phyloP scores from a whole-genome alignment of 768 basidiomycete species.

The Lentinula lateritia region DNA sequence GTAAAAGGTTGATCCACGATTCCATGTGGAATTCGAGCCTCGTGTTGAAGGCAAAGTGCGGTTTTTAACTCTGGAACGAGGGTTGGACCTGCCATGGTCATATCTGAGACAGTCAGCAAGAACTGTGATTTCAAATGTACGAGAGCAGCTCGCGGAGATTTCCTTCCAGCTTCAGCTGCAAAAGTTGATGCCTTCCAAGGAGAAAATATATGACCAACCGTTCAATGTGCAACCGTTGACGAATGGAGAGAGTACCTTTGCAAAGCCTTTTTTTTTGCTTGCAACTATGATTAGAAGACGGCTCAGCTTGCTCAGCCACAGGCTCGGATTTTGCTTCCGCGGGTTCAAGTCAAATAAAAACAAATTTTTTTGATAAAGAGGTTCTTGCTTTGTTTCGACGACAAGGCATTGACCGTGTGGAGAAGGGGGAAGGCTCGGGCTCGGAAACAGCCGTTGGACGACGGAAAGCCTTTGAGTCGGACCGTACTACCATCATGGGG shows the following conservation, averaged over 20 bases:
- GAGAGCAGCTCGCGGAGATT: neutral
- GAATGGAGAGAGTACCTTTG: too few species aligned
- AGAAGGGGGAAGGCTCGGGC: neutral
- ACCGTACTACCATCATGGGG: constrained; percentile 2
- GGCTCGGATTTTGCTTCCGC: neutral
- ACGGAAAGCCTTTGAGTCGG: neutral
- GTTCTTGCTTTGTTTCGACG: neutral
- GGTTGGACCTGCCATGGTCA: neutral
- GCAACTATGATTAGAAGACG: neutral
- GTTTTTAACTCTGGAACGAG: constrained; percentile 2
- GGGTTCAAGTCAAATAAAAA: neutral
- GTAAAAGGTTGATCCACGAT: neutral
- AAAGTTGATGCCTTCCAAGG: neutral
- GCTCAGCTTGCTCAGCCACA: neutral
- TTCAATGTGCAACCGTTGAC: too few species aligned
- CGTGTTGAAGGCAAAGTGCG: constrained; percentile 13
- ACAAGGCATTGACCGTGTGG: neutral
- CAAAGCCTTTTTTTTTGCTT: too few species aligned
- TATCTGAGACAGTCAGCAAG: neutral
- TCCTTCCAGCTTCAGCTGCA: neutral
- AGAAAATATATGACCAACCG: neutral
- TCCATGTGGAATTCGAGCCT: neutral
- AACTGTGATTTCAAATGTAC: neutral
- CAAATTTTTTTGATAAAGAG: neutral
- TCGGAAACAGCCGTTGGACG: neutral